phyloP scores from a whole-genome alignment of 2,329 filamentous ascomycete genomes.

The Orbilia blumenaviensis region DNA sequence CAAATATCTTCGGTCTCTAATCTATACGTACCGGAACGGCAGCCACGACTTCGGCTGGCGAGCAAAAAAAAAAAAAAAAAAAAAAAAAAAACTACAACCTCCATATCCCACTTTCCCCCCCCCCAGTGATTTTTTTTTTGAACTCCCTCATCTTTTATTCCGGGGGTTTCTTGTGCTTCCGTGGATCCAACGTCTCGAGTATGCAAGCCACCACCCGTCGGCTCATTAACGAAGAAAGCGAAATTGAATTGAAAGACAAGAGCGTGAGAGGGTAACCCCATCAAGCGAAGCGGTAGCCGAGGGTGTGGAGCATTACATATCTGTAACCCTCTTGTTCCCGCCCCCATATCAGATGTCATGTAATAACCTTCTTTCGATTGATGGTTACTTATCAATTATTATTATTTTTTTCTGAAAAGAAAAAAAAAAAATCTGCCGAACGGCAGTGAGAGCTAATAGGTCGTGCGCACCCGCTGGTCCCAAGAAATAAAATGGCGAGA shows the following conservation, averaged over 20 bases:
- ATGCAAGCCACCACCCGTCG: conserved; percentile 50
- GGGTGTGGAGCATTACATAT: not conserved
- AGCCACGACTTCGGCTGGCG: conserved; percentile 3
- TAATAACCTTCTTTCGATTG: not conserved
- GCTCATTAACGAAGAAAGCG: conserved; percentile 42
- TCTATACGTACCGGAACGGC: conserved; percentile 11
- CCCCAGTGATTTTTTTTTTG: not conserved
- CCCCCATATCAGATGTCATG: conserved; percentile 7
- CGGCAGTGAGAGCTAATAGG: not conserved
- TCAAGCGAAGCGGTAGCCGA: conserved; percentile 7
- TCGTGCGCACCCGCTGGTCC: conserved; percentile 29
- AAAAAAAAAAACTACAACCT: not conserved
- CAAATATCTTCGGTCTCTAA: not conserved
- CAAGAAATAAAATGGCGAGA: conserved; percentile 29
- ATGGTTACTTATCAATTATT: too few relatives aligned
- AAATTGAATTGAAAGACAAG: not conserved
- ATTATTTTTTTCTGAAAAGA: too few relatives aligned
- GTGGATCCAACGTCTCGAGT: conserved; percentile 41
- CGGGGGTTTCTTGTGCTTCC: conserved; percentile 8
- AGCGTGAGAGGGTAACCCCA: not conserved
- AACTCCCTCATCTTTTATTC: not conserved
- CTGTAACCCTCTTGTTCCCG: not conserved
- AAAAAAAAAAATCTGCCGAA: conserved; percentile 13
- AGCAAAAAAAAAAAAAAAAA: not conserved
- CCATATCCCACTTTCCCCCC: conserved; percentile 2